Evolutionary conservation across 257 asterid genomes (phyloP).

Genomic region (Nyctanthes arbortristis): DNA sequence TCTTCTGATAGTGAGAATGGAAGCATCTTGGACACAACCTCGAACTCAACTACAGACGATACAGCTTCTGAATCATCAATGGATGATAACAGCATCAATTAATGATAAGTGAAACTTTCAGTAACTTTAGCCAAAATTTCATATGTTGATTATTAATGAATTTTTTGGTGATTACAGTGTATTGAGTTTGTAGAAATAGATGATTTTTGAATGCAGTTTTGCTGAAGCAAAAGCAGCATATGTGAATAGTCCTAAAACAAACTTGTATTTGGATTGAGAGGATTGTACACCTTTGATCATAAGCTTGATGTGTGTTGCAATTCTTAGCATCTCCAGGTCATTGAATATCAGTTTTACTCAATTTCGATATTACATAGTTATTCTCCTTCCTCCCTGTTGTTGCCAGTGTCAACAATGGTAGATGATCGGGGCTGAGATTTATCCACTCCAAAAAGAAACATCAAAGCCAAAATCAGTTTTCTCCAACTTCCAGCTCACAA

Average conservation of each 20-base stretch:
- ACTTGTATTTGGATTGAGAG: slow-evolving; percentile 41
- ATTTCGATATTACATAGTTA: too few relatives aligned
- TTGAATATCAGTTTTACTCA: too few relatives aligned
- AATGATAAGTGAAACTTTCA: slow-evolving; percentile 21
- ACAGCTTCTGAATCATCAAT: slow-evolving; percentile 87
- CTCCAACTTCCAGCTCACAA: too few relatives aligned
- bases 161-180: slow-evolving; percentile 3
- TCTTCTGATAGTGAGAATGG: slow-evolving; percentile 62
- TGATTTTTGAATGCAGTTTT: slow-evolving; percentile 36
- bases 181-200: slow-evolving; percentile 38
- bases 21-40: slow-evolving; percentile 53
- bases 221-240: slow-evolving; percentile 34
- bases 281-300: slow-evolving; percentile 36
- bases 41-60: slow-evolving; percentile 67
- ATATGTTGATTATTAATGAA: slow-evolving; percentile 36
- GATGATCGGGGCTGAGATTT: too few relatives aligned
- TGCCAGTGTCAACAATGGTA: too few relatives aligned
- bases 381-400: too few relatives aligned
- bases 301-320: slow-evolving; percentile 25
- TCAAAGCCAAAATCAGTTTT: too few relatives aligned
- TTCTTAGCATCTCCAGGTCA: slow-evolving; percentile 4
- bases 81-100: slow-evolving; percentile 60
- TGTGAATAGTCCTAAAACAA: slow-evolving; percentile 41
- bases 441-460: too few relatives aligned
- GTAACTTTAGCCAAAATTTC: slow-evolving; percentile 15